Conservation (phyloP, 768 basidiomycete species). For the Hericium alpestre region DNA sequence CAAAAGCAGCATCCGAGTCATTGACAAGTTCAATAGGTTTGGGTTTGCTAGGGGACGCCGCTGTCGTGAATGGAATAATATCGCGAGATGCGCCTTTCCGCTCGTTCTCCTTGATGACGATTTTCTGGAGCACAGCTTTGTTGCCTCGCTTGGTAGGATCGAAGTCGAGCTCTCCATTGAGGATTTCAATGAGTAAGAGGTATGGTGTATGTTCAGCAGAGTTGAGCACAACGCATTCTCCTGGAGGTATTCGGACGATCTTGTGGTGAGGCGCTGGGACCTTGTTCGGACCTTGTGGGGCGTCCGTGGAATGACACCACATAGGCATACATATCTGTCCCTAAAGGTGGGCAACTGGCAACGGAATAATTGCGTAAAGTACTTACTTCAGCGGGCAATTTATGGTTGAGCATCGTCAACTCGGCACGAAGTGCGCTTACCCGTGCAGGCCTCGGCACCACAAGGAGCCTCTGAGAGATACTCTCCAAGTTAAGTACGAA, state of each 20-base stretch:
- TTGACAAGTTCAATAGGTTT: constrained; percentile 7
- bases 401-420: constrained; percentile 89
- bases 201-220: constrained; percentile 95
- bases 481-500: constrained; percentile 84
- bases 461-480: constrained; percentile 83
- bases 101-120: constrained; percentile 56
- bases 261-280: constrained; percentile 73
- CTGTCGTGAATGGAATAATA: constrained; percentile 25
- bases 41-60: not conserved
- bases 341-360: constrained; percentile 3
- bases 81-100: constrained; percentile 48
- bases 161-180: constrained; percentile 86
- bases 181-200: constrained; percentile 82
- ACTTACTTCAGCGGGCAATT: constrained; percentile 83
- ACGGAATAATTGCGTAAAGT: constrained; percentile 1
- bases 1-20: constrained; percentile 16
- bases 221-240: constrained; percentile 95
- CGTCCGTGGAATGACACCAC: constrained; percentile 74
- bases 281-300: constrained; percentile 25
- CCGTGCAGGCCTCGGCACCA: constrained; percentile 88
- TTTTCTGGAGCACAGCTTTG: constrained; percentile 73
- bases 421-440: constrained; percentile 96
- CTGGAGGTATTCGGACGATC: constrained; percentile 93
- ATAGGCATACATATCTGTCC: constrained; percentile 75
- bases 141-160: constrained; percentile 77